phyloP scores from a whole-genome alignment of 2,329 filamentous ascomycete genomes.

The Cladosporium sphaerospermum region DNA sequence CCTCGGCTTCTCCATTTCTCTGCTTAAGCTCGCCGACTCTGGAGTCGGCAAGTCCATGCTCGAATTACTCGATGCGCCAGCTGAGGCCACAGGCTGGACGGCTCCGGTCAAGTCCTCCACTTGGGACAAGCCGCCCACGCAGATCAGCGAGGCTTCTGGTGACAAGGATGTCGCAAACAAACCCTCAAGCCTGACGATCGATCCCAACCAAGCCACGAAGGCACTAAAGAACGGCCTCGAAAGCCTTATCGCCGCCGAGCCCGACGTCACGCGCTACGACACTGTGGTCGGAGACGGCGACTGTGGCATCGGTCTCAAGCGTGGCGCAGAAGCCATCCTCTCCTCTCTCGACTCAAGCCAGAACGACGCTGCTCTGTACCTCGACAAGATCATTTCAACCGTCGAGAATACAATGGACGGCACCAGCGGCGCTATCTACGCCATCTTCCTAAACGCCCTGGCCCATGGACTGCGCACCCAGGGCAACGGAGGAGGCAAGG shows the following conservation, averaged over 20 bases:
- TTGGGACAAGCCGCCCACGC: constrained; percentile 44
- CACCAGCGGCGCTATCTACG: constrained; percentile 69
- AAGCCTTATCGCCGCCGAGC: constrained; percentile 57
- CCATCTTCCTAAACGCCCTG: constrained; percentile 86
- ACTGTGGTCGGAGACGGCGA: constrained; percentile 87
- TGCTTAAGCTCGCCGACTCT: constrained; percentile 58
- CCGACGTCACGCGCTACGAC: constrained; percentile 61
- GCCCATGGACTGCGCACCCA: constrained; percentile 60
- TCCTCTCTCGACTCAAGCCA: constrained; percentile 35
- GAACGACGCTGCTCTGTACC: constrained; percentile 51
- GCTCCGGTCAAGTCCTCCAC: constrained; percentile 53
- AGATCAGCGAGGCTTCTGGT: constrained; percentile 32
- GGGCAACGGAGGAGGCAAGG: constrained; percentile 31
- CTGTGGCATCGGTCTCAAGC: constrained; percentile 78
- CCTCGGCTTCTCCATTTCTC: constrained; percentile 62
- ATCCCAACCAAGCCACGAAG: constrained; percentile 46
- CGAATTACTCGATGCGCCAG: constrained; percentile 60
- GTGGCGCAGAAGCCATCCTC: constrained; percentile 66
- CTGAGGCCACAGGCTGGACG: constrained; percentile 62
- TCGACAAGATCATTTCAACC: constrained; percentile 55
- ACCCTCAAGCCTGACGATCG: constrained; percentile 50
- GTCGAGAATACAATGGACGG: constrained; percentile 69
- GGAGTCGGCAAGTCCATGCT: constrained; percentile 58
- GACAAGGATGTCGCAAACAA: constrained; percentile 39
- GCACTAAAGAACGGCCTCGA: constrained; percentile 53